These are phyloP conservation scores for Drechslerella dactyloides DNA, from an alignment of 2,329 filamentous ascomycete genomes.

Conservation along the genomic window DNA sequence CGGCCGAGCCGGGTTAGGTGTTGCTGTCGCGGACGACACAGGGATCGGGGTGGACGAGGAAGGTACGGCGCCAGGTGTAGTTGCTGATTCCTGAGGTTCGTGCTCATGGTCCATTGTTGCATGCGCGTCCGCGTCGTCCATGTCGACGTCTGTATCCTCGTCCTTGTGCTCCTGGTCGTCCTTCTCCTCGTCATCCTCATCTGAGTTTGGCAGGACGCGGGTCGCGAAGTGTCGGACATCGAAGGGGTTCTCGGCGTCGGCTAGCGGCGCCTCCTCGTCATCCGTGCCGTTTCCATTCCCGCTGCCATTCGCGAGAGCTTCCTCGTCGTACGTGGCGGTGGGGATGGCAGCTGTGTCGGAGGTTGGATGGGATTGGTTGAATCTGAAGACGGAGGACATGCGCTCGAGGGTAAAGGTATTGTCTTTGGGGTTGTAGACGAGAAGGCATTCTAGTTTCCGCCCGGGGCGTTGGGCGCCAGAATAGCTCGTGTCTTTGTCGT, in stretches of 20 bases:
- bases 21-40: slow-evolving; percentile 31
- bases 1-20: slow-evolving; percentile 27
- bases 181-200: slow-evolving; percentile 42
- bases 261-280: slow-evolving; percentile 43
- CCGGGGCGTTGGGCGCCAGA: slow-evolving; percentile 36
- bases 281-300: slow-evolving; percentile 25
- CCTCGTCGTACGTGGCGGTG: slow-evolving; percentile 43
- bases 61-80: slow-evolving; percentile 21
- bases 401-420: slow-evolving; percentile 47
- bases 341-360: slow-evolving; percentile 33
- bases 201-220: slow-evolving; percentile 26
- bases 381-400: slow-evolving; percentile 46
- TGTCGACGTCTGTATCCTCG: slow-evolving; percentile 39
- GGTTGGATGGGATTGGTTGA: slow-evolving; percentile 42
- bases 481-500: slow-evolving; percentile 34
- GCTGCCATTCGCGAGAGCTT: slow-evolving; percentile 5
- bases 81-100: slow-evolving; percentile 23
- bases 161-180: slow-evolving; percentile 32
- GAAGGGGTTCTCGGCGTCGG: slow-evolving; percentile 46
- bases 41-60: slow-evolving; percentile 42
- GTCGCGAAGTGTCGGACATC: slow-evolving; percentile 38
- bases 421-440: slow-evolving; percentile 47
- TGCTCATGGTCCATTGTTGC: slow-evolving; percentile 12
- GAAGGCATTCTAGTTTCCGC: slow-evolving; percentile 48
- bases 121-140: slow-evolving; percentile 34